phyloP scores from a whole-genome alignment of 2,329 filamentous ascomycete genomes.

The Drechmeria coniospora region DNA sequence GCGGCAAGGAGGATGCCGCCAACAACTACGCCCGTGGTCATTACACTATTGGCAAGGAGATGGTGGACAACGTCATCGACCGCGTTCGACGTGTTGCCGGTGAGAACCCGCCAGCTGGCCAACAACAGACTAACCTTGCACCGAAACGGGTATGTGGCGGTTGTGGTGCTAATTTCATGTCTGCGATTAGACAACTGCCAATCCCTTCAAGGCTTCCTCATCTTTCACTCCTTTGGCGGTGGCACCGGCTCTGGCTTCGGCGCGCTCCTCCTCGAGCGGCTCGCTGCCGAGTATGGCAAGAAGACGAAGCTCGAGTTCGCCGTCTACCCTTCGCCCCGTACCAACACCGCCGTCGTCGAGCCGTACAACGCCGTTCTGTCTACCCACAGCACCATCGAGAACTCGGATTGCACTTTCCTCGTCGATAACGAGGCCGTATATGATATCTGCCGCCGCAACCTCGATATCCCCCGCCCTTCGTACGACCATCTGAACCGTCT shows the following conservation, averaged over 20 bases:
- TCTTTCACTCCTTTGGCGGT: slow-evolving; percentile 62
- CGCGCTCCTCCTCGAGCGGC: slow-evolving; percentile 55
- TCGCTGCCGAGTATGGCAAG: slow-evolving; percentile 60
- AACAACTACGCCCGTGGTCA: slow-evolving; percentile 67
- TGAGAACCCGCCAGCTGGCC: slow-evolving; percentile 20
- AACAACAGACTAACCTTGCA: no score
- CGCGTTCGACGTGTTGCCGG: slow-evolving; percentile 54
- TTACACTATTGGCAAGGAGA: slow-evolving; percentile 65
- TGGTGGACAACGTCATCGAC: slow-evolving; percentile 56
- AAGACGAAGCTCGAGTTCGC: slow-evolving; percentile 65
- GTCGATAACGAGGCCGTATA: slow-evolving; percentile 64
- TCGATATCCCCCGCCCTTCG: slow-evolving; percentile 53
- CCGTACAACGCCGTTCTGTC: slow-evolving; percentile 61
- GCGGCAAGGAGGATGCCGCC: slow-evolving; percentile 62
- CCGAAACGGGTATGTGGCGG: no score
- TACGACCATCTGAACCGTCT: slow-evolving; percentile 60
- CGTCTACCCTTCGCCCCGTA: slow-evolving; percentile 54
- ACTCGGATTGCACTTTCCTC: slow-evolving; percentile 66
- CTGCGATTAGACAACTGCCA: slow-evolving; percentile 48
- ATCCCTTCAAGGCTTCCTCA: slow-evolving; percentile 56
- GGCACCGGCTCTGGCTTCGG: slow-evolving; percentile 61
- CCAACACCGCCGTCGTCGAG: slow-evolving; percentile 57
- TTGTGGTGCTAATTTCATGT: no score
- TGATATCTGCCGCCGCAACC: slow-evolving; percentile 58
- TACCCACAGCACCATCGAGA: slow-evolving; percentile 62